phyloP scores from a whole-genome alignment of 2,329 filamentous ascomycete species.

The Whalleya microplaca region DNA sequence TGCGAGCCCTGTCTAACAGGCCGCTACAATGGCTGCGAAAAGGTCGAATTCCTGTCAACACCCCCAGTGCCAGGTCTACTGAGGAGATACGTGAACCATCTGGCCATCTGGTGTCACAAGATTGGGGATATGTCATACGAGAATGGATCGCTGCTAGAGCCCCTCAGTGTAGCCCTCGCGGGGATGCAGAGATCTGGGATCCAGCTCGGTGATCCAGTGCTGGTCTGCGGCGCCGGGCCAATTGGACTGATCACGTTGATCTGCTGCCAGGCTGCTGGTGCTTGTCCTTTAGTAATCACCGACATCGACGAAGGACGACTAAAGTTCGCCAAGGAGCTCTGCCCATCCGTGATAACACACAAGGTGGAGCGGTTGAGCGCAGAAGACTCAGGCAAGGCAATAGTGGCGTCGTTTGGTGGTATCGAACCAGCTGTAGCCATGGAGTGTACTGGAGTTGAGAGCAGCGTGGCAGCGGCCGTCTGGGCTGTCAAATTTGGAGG shows the following conservation, averaged over 20 bases:
- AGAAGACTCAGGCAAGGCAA: conserved; percentile 71
- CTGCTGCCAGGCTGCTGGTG: conserved; percentile 83
- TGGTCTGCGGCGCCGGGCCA: conserved; percentile 91
- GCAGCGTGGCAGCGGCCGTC: conserved; percentile 82
- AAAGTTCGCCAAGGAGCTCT: conserved; percentile 81
- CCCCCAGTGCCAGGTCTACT: conserved; percentile 87
- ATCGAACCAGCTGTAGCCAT: conserved; percentile 81
- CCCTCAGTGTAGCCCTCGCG: conserved; percentile 84
- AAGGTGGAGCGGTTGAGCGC: conserved; percentile 70
- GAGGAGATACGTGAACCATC: conserved; percentile 92
- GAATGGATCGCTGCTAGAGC: conserved; percentile 88
- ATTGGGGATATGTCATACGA: conserved; percentile 92
- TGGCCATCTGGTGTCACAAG: conserved; percentile 94
- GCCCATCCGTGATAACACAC: conserved; percentile 79
- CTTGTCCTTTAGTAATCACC: conserved; percentile 88
- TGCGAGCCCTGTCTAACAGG: conserved; percentile 92
- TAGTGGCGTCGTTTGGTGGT: conserved; percentile 73
- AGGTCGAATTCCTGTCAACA: conserved; percentile 85
- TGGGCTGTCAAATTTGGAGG: conserved; percentile 93
- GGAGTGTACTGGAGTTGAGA: conserved; percentile 95
- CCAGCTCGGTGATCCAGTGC: conserved; percentile 80
- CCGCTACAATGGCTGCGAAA: conserved; percentile 92
- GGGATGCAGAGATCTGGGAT: conserved; percentile 83
- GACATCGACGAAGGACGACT: conserved; percentile 90
- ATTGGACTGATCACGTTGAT: conserved; percentile 90